phyloP scores from a whole-genome alignment of 805 yeast genomes.

The Schizosaccharomyces cryophilus region DNA sequence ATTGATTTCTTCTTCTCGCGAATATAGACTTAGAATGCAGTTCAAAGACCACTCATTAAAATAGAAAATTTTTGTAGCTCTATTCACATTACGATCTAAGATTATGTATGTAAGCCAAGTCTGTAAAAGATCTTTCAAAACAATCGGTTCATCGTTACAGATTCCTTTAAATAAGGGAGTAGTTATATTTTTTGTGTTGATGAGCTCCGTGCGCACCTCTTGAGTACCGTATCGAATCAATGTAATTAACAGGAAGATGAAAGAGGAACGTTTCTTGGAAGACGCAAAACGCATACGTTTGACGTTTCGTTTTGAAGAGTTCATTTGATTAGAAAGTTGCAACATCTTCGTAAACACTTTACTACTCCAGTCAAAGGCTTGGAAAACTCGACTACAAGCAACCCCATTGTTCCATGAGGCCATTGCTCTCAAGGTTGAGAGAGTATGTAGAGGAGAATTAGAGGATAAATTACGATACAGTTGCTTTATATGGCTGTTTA shows the following conservation, averaged over 20 bases:
- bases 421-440: conserved; percentile 31
- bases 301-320: conserved; percentile 15
- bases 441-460: conserved; percentile 32
- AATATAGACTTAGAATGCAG: conserved; percentile 30
- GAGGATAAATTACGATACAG: conserved; percentile 48
- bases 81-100: conserved; percentile 34
- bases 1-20: conserved; percentile 20
- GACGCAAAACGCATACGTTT: neutral
- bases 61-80: conserved; percentile 45
- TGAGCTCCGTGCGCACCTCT: neutral
- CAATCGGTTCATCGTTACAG: conserved; percentile 26
- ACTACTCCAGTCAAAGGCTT: conserved; percentile 42
- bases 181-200: neutral
- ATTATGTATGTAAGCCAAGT: conserved; percentile 28
- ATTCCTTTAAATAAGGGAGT: conserved; percentile 38
- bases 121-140: conserved; percentile 20
- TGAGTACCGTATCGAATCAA: neutral
- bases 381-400: conserved; percentile 31
- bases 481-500: conserved; percentile 32
- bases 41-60: conserved; percentile 54
- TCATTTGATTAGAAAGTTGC: conserved; percentile 20
- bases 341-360: conserved; percentile 37
- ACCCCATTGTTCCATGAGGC: conserved; percentile 26
- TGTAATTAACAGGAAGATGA: neutral
- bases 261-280: neutral